These are phyloP conservation scores for Pleoardoris graminearum DNA, from an alignment of 2,329 filamentous ascomycete genomes.

Conservation along the genomic window DNA sequence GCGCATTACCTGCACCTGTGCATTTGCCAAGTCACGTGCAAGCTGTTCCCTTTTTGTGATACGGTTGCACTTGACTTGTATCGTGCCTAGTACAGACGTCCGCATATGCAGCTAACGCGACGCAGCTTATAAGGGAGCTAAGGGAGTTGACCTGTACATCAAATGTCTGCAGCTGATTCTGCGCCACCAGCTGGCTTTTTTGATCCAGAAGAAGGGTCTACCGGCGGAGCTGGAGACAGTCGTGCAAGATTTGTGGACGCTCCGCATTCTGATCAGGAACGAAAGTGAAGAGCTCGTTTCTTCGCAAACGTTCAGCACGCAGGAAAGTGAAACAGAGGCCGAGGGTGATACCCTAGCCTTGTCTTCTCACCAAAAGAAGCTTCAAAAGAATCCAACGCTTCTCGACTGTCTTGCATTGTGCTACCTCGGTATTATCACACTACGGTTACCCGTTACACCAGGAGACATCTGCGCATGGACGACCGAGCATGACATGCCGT, in stretches of 20 bases:
- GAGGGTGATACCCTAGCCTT: conserved; percentile 35
- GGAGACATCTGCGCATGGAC: conserved; percentile 73
- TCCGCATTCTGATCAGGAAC: conserved; percentile 62
- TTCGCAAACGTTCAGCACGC: conserved; percentile 62
- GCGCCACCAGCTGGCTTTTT: conserved; percentile 76
- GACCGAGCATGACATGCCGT: conserved; percentile 69
- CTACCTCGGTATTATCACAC: conserved; percentile 75
- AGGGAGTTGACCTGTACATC: conserved; percentile 77
- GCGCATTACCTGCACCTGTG: too few species aligned
- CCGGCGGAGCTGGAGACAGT: conserved; percentile 75
- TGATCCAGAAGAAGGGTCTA: conserved; percentile 68
- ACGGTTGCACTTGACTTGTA: too few species aligned
- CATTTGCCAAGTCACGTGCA: background rate
- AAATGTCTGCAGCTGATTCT: conserved; percentile 84
- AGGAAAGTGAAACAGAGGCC: conserved; percentile 51
- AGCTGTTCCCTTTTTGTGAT: too few species aligned
- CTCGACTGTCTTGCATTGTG: conserved; percentile 77
- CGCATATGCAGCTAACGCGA: conserved; percentile 24
- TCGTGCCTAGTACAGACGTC: too few species aligned
- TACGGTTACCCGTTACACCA: conserved; percentile 75
- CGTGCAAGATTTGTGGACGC: conserved; percentile 81
- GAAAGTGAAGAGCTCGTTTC: conserved; percentile 39
- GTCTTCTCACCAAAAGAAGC: conserved; percentile 49
- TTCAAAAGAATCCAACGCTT: conserved; percentile 63
- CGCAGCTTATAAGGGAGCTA: conserved; percentile 64